Base-by-base conservation (phyloP, 1,284 basidiomycete species). In the Cryptococcus sp. region DNA sequence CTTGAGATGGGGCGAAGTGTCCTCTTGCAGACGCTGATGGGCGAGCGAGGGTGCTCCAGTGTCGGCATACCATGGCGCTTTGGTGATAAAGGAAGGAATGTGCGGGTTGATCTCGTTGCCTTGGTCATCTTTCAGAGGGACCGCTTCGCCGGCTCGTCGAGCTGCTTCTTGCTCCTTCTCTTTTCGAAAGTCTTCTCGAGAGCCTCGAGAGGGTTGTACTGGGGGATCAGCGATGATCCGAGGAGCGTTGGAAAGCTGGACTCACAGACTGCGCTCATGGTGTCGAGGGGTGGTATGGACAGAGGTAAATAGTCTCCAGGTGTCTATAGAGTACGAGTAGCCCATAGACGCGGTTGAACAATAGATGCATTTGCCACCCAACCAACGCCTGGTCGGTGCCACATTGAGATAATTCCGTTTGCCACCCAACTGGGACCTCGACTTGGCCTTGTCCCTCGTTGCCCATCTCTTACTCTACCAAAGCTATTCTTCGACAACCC, bases 61-160 rank as follows among this genome's bases (percentile, higher is more conserved):
- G 16, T 86, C 89, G 63, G 97, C 82, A 73, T 97, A 99, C 95
- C 95, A 99, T 57, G 95, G 95, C 16, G 91, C 94, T 74, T 97
- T 90, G 5, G 88, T 86, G 60, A 91, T 91, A 64, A 91, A 91
- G 72, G 92, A 88, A 83, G 94, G 94, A 72, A 98, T 97, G 74
- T 98, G 94, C 31, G 95, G 95, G 69, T 98, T 99, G 76, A 98
- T 97, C 47, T 89, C 83, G 66, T 82, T 85, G 48, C 93, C 95
- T 71, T 95, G 86, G 68, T 91, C 87, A 68, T 97, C 94, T 40
- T 95, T 77, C 42, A 90, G 93, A 32, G 93, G 89, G 21, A 93
- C 89, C 10, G 92, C 94, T 25, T 91, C 97, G 74, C 94, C 94
- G 40, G 94, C 94, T 76, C 97, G 97, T 53, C 94, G 85, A 55